Evolutionary conservation across 1,139 yeast species (phyloP), one percentile per base, ranked within the genome.

Genomic region (Pneumocystis sp.): DNA sequence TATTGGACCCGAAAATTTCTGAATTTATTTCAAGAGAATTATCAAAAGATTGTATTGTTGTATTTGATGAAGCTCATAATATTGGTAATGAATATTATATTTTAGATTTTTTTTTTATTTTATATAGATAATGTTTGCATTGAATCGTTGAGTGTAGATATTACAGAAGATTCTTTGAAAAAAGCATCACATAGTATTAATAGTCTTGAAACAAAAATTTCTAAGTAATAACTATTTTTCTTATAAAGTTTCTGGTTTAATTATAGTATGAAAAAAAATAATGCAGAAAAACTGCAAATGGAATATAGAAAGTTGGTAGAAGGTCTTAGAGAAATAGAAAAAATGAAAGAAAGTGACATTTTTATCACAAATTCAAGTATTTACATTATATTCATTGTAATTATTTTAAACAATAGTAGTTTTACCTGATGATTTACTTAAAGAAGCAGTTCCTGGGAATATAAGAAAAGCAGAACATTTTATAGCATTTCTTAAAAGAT

Each of bases 61-160:
- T 93, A 63, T 93, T 93, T 74, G 99, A 93, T 77, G 99, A 93
- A 77, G 98, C 98, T 64, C 99, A 93, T 76, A 93, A 93, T 76
- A 93, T 93, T 67, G 98, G 67, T 66, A 50, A 21, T 12, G 25
- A 25, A 12, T 50, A 31, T 17, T 31, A 57, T 40, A 35, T 31
- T 10, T 40, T 35, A 39, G 29, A 15, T 59, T 8, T 59, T 21
- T 59, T 17, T 42, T 59, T 21, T 50, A 50, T 37, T 15, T 12
- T 34, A 19, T 35, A 12, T 21, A 50, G 71, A 93, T 81, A 93
- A 93, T 79, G 99, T 93, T 66, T 93, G 98, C 78, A 93, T 93
- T 68, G 99, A 93, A 75, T 88, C 98, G 0, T 77, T 93, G 64
- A 89, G 97, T 15, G 81, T 93, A 65, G 98, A 95, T 73, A 81